Evolutionary conservation across 2,329 filamentous ascomycete genomes (phyloP).

Genomic region (Myriosclerotinia curreyana): DNA sequence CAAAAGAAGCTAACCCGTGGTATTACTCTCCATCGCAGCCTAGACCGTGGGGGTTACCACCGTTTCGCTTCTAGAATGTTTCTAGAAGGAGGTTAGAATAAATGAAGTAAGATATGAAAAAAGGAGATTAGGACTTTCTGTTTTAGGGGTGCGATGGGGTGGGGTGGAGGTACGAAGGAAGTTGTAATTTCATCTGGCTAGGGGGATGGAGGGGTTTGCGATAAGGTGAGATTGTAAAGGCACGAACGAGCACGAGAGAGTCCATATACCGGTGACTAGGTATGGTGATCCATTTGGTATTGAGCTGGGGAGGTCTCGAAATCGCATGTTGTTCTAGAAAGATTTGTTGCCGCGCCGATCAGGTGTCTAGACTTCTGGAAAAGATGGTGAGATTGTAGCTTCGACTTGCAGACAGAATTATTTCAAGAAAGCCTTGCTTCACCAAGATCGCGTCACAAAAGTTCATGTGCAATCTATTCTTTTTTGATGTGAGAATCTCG

Average conservation of each 20-base stretch:
- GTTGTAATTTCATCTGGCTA: constrained; percentile 15
- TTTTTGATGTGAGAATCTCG: background rate
- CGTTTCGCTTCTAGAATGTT: constrained; percentile 21
- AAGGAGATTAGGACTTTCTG: constrained; percentile 14
- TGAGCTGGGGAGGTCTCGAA: background rate
- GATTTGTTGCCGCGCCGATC: constrained; percentile 1
- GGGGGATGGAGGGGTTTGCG: constrained; percentile 18
- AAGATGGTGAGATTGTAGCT: background rate
- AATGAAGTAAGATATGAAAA: constrained; percentile 7
- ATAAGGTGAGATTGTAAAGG: constrained; percentile 17
- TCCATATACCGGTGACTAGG: background rate
- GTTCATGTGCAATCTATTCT: background rate
- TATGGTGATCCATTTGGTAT: background rate
- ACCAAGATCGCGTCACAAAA: background rate
- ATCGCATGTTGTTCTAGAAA: background rate
- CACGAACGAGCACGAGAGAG: constrained; percentile 2
- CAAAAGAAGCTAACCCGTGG: constrained; percentile 2
- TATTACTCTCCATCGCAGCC: background rate
- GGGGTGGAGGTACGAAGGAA: constrained; percentile 7
- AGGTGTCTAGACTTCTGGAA: background rate
- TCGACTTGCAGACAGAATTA: background rate
- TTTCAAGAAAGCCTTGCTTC: background rate
- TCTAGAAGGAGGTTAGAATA: constrained; percentile 15
- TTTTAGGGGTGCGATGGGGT: constrained; percentile 8
- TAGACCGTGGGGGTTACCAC: background rate